Base-by-base conservation (phyloP, 139 green algal species). In the Coelastrella sp. region DNA sequence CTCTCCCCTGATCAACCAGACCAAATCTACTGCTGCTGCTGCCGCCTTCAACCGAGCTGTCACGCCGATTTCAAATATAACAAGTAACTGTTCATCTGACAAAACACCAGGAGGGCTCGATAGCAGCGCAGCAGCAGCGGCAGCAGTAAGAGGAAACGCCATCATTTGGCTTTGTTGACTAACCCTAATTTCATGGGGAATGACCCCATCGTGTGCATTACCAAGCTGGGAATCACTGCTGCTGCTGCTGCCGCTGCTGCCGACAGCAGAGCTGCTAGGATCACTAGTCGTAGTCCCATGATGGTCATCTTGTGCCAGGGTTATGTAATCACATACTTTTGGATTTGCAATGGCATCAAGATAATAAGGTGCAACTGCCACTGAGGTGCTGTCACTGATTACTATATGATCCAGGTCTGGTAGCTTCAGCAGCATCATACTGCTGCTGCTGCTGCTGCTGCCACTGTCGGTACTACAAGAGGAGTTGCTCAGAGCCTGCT, bases 391-490 rank as follows among this genome's bases (percentile, higher is more conserved):
- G 60, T 35, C 60, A 69, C 19, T 23, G 19, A n/a, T 50, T 43
- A 43, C 64, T 73, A 43, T 13, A 27, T 38, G n/a, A 9, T 69
- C n/a, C 60, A 35, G 19, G 15, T 32, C 27, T 21, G 32, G 64
- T 11, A 25, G 64, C 25, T 19, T 25, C 27, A 41, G 25, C 64
- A 60, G 17, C 43, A 38, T 35, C 32, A 2, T 77, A 27, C 72
- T 37, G 4, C 72, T 66, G 48, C 48, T 80, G 72, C 72, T 80
- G 72, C n/a, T 30, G 71, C 71, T 63, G 71, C 23, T 63, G 25
- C 71, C 15, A 32, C 67, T 35, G 17, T 2, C 30, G 5, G 1
- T 64, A 21, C 21, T 15, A 64, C 9, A 1, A 27, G 45, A 53
- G 8, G 11, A 53, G 11, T 57, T 23, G 11, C 15, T 13, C 11